Base-by-base conservation (phyloP, 2,329 filamentous ascomycete species). In the Apiospora rasikravindrae region DNA sequence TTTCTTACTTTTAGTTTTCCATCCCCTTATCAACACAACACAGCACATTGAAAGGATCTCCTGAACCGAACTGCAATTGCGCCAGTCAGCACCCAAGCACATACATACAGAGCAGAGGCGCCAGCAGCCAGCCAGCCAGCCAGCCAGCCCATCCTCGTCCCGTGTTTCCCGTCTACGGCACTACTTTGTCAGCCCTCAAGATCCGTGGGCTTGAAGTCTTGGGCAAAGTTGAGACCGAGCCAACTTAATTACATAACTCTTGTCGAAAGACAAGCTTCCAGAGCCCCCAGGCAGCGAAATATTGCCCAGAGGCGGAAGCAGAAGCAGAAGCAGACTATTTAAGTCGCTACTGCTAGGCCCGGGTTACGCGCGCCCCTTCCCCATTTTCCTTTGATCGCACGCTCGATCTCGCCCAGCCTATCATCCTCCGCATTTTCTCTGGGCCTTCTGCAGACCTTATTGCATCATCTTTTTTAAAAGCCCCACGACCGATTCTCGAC, bases 361-460 rank as follows among this genome's bases (percentile, higher is more conserved):
- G 22, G 6, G 40, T 40, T 40, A n/a, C 33, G 29, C 57, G 19
- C 57, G 29, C 33, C 33, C 29, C 57, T 37, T 37, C 29, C 8
- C 16, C 57, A 40, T 64, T 64, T 64, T 10, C 33, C 33, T 14
- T 61, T 64, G 57, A 40, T 64, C 57, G 33, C 33, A 37, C 57
- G 13, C 53, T 64, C 57, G 29, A 64, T 64, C 57, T 40, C 22
- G 57, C 33, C 57, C 57, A 64, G 57, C 57, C 57, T 40, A 40
- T 64, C 57, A 24, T n/a, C 29, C 57, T 64, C 57, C 29, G 22
- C 57, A 40, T 14, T 64, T 64, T 40, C 57, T 64, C 57, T 64
- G 57, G 57, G 57, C 16, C 57, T 24, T 22, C 33, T 40, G 57
- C 19, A 64, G n/a, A 64, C 11, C 44, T 4, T 40, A 64, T 64